Conservation (phyloP, 1,284 basidiomycete species). For the Wallemia hederae region DNA sequence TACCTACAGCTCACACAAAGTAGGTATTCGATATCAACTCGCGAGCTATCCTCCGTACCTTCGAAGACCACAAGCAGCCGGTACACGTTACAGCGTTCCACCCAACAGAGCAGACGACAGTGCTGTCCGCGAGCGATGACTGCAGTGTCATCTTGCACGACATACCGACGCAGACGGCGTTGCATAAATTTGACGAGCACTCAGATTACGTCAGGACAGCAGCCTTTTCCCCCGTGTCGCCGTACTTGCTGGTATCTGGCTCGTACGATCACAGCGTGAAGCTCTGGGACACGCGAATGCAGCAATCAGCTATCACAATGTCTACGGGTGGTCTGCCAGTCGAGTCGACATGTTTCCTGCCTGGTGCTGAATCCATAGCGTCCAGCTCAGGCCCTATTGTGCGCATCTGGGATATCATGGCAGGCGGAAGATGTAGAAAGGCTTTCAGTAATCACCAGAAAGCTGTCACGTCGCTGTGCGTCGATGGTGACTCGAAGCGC, state of each 20-base stretch:
- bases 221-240: conserved; percentile 50
- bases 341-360: conserved; percentile 80
- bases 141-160: conserved; percentile 85
- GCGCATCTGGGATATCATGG: conserved; percentile 81
- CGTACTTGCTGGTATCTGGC: conserved; percentile 61
- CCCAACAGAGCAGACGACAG: conserved; percentile 39
- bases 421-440: conserved; percentile 58
- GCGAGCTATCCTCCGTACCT: conserved; percentile 67
- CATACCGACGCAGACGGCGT: conserved; percentile 55
- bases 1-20: background rate
- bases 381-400: conserved; percentile 77
- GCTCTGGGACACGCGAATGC: conserved; percentile 61
- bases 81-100: conserved; percentile 89
- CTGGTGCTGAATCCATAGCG: conserved; percentile 57
- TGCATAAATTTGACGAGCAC: conserved; percentile 54
- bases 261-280: conserved; percentile 82
- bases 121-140: conserved; percentile 88
- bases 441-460: conserved; percentile 95
- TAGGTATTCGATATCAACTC: conserved; percentile 86
- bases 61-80: conserved; percentile 78
- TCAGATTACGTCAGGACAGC: conserved; percentile 88
- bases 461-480: conserved; percentile 65
- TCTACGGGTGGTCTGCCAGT: conserved; percentile 35
- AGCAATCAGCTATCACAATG: conserved; percentile 57
- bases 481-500: conserved; percentile 42